Conservation (phyloP, 768 basidiomycete genomes). For the Mycena amicta region DNA sequence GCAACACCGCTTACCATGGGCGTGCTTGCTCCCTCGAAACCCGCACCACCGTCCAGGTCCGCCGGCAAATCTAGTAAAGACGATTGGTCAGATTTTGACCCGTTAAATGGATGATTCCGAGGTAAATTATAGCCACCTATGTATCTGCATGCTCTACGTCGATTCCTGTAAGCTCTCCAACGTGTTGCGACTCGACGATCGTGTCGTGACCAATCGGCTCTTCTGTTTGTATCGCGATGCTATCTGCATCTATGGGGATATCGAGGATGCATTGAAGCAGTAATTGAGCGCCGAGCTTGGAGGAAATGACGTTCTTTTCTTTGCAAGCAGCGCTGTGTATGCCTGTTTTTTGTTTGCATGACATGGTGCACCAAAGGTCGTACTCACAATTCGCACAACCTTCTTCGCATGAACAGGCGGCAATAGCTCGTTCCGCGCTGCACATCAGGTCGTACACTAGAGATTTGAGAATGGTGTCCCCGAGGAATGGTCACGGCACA, state of each 20-base stretch:
- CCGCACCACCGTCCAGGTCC: slow-evolving; percentile 53
- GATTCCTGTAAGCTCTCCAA: slow-evolving; percentile 47
- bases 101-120: slow-evolving; percentile 51
- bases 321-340: slow-evolving; percentile 66
- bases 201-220: slow-evolving; percentile 45
- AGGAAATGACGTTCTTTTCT: slow-evolving; percentile 72
- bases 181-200: slow-evolving; percentile 53
- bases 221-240: slow-evolving; percentile 36
- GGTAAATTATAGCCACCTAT: slow-evolving; percentile 10
- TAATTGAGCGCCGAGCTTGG: slow-evolving; percentile 74
- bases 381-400: slow-evolving; percentile 73
- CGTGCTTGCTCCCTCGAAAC: slow-evolving; percentile 66
- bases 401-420: slow-evolving; percentile 62
- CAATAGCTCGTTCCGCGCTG: slow-evolving; percentile 59
- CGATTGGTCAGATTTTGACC: slow-evolving; percentile 85
- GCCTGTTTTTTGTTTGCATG: slow-evolving; percentile 43
- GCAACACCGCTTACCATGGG: slow-evolving; percentile 40
- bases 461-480: background rate
- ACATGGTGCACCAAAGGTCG: background rate
- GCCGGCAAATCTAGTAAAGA: slow-evolving; percentile 57
- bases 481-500: background rate
- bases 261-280: slow-evolving; percentile 65
- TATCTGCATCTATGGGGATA: slow-evolving; percentile 39
- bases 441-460: slow-evolving; percentile 60
- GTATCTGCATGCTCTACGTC: slow-evolving; percentile 44